These are phyloP conservation scores for Angophora floribunda DNA, from an alignment of 345 rosid species.

Conservation along the genomic window DNA sequence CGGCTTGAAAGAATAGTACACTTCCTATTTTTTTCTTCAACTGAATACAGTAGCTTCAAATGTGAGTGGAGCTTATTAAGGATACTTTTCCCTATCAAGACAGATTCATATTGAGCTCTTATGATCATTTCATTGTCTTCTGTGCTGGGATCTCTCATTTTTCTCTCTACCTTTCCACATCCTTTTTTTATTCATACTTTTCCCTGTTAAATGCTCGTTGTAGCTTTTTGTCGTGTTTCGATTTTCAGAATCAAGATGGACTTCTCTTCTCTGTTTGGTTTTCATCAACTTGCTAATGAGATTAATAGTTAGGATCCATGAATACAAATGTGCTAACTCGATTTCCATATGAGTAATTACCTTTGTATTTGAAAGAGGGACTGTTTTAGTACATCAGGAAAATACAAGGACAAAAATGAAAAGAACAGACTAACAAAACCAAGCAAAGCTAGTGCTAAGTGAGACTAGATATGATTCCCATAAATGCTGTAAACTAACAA, in stretches of 20 bases:
- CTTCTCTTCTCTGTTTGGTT: not conserved
- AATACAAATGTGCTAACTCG: not conserved
- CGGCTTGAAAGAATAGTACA: not conserved
- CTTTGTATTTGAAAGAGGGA: not conserved
- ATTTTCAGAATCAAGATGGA: not conserved
- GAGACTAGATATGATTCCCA: not conserved
- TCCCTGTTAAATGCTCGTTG: not conserved
- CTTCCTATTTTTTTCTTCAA: not conserved
- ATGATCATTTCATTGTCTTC: not conserved
- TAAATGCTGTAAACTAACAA: not conserved
- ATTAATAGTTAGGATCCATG: not conserved
- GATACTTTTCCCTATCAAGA: not conserved
- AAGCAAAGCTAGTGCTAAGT: not conserved
- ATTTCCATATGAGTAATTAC: not conserved
- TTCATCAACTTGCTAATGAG: not conserved
- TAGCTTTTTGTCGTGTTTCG: not conserved
- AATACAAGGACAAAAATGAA: not conserved
- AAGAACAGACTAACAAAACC: not conserved
- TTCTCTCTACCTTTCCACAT: not conserved
- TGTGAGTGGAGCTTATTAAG: not conserved
- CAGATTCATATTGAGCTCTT: not conserved
- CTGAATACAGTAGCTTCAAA: not conserved
- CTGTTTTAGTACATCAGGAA: not conserved
- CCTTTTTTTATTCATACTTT: not conserved
- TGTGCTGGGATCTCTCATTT: not conserved